Evolutionary conservation across 768 basidiomycete species (phyloP), one percentile per base, ranked within the genome.

Genomic region (Xerocomellus amylosporus): DNA sequence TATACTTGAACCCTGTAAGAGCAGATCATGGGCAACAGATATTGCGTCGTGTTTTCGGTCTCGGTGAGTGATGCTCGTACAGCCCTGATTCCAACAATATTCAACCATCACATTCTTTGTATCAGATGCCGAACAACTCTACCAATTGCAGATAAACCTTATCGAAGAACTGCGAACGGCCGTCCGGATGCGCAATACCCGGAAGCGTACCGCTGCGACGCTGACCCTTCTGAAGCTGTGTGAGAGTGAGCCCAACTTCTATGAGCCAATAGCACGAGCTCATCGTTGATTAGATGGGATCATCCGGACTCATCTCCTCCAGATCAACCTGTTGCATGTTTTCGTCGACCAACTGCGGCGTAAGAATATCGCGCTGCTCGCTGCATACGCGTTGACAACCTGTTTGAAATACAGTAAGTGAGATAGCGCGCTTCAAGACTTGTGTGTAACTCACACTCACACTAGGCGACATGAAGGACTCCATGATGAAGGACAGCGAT

Each of bases 181-280:
- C 8, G 38, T 49, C n/a, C 47, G 28, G 34, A 36, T 20, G 0
- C 34, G 46, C 5, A 53, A 51, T 30, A 17, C 46, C n/a, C 49
- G 42, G 22, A 56, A 54, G n/a, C 63, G 63, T 30, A 64, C 52
- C 6, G 60, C 54, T 30, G 52, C 59, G 13, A 64, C 63, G 5
- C 33, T 61, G 44, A 56, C 63, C 2, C 26, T 64, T n/a, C 8
- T 64, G 33, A 58, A 58, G 12, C 50, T 64, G n/a, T 55, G 51
- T 26, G 52, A 61, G 33, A 53, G 63, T 65, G 14, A 14, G 49
- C 28, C 4, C 28, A n/a, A 5, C n/a, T 39, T 43, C 14, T 17
- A 40, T 2, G 13, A 17, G 3, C 10, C 8, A 37, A 10, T 8
- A n/a, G 24, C 5, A 17, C 2, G 12, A 15, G 10, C 9, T 30